Evolutionary conservation across 2,329 filamentous ascomycete species (phyloP).

Genomic region (Fusarium praegraminearum): DNA sequence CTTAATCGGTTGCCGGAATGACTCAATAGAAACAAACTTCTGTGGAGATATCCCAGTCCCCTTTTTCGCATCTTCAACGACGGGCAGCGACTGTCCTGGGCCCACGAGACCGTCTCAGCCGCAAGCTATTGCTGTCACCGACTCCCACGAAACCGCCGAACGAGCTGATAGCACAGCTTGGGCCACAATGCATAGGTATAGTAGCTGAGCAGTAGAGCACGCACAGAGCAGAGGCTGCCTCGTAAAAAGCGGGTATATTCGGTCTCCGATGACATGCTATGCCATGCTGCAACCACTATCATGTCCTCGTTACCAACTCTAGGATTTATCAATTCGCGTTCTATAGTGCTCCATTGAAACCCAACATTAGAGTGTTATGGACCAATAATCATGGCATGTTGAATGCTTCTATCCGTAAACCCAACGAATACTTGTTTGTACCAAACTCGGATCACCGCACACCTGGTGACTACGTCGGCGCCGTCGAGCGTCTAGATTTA

Average conservation of each 20-base stretch:
- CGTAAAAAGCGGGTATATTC: conserved; percentile 15
- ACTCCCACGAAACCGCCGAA: conserved; percentile 24
- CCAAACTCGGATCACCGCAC: conserved; percentile 25
- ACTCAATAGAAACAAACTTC: conserved; percentile 10
- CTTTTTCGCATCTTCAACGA: conserved; percentile 17
- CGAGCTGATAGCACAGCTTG: conserved; percentile 25
- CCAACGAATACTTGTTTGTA: conserved; percentile 8
- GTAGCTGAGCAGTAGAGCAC: not conserved
- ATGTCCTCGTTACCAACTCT: not conserved
- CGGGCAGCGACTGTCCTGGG: conserved; percentile 1
- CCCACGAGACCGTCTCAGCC: conserved; percentile 36
- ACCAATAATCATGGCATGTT: conserved; percentile 4
- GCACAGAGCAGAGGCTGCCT: not conserved
- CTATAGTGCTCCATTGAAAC: conserved; percentile 5
- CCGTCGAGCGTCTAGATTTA: conserved; percentile 38
- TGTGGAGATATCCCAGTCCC: conserved; percentile 32
- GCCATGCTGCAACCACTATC: conserved; percentile 5
- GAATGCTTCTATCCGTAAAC: not conserved
- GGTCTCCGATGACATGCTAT: conserved; percentile 9
- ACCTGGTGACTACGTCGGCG: conserved; percentile 22
- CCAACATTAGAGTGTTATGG: not conserved
- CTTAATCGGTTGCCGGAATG: conserved; percentile 16
- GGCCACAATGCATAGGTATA: conserved; percentile 9
- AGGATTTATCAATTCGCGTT: conserved; percentile 12
- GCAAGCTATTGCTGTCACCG: conserved; percentile 34